These are phyloP conservation scores for Penicillium alfredii DNA, from an alignment of 495 filamentous ascomycete genomes.

Conservation along the genomic window DNA sequence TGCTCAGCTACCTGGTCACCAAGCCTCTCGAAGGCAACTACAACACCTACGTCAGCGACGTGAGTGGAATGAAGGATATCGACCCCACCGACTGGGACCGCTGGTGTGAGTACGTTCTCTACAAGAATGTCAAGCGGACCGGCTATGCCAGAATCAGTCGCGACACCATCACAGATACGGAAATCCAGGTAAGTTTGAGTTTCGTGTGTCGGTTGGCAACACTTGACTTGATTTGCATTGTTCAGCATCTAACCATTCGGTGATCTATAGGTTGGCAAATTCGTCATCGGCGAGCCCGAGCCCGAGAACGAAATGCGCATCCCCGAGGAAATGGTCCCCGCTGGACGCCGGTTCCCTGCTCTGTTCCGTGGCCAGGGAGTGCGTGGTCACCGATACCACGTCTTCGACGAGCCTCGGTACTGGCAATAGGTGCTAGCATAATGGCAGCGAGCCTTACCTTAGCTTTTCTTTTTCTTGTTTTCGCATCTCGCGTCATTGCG, in stretches of 20 bases:
- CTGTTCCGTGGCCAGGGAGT: constrained; percentile 84
- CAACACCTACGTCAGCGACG: constrained; percentile 86
- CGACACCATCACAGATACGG: constrained; percentile 92
- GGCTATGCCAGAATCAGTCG: constrained; percentile 88
- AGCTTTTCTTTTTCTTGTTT: background rate
- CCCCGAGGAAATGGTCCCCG: constrained; percentile 61
- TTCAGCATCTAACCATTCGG: constrained; percentile 10
- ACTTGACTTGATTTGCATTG: no score
- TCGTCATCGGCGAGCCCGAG: constrained; percentile 71
- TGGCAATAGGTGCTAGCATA: constrained; percentile 31
- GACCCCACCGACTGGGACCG: constrained; percentile 91
- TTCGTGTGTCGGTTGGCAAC: background rate
- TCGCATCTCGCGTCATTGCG: no score
- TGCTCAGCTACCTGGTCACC: constrained; percentile 90
- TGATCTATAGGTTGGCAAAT: constrained; percentile 70
- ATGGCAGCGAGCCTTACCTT: background rate
- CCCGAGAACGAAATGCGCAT: constrained; percentile 53
- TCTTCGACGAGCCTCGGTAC: constrained; percentile 90
- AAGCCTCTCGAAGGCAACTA: constrained; percentile 91
- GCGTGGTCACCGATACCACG: constrained; percentile 88
- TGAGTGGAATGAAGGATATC: constrained; percentile 90
- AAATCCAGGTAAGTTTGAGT: constrained; percentile 70
- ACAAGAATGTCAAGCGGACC: constrained; percentile 77
- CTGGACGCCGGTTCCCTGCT: constrained; percentile 76
- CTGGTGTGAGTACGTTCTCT: constrained; percentile 99